These are phyloP conservation scores for Oryza glaberrima DNA, from an alignment of 176 grass and related monocot species.

Conservation along the genomic window DNA sequence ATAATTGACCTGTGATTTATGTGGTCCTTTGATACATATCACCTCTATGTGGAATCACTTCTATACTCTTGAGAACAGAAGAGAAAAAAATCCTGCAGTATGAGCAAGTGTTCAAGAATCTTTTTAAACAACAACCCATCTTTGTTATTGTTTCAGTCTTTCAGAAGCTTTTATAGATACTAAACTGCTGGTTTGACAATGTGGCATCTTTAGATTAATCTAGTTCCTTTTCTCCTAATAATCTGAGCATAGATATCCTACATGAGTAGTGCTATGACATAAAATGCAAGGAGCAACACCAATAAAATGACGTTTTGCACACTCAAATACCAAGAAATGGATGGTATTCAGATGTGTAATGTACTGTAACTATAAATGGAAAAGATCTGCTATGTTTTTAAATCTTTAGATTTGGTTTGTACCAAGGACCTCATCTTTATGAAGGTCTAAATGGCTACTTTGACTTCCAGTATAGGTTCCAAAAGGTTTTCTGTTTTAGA, in stretches of 20 bases:
- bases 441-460: not conserved
- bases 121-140: not conserved
- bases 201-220: not conserved
- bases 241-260: not conserved
- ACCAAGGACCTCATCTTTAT: not conserved
- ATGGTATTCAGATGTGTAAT: not conserved
- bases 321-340: not conserved
- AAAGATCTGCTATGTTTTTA: not conserved
- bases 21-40: not conserved
- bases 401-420: not conserved
- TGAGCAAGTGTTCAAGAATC: not conserved
- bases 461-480: not conserved
- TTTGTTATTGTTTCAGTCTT: not conserved
- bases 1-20: not conserved
- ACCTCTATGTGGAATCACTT: not conserved
- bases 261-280: not conserved
- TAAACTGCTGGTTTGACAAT: not conserved
- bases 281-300: not conserved
- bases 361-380: not conserved
- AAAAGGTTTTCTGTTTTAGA: slow-evolving; percentile 4
- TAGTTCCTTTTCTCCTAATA: slow-evolving; percentile 14
- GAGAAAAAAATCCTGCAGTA: not conserved
- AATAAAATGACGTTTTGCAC: not conserved
- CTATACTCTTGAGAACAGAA: not conserved
- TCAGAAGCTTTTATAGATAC: not conserved